phyloP scores from a whole-genome alignment of 2,329 filamentous ascomycete species.

The Hymenoscyphus albidus region DNA sequence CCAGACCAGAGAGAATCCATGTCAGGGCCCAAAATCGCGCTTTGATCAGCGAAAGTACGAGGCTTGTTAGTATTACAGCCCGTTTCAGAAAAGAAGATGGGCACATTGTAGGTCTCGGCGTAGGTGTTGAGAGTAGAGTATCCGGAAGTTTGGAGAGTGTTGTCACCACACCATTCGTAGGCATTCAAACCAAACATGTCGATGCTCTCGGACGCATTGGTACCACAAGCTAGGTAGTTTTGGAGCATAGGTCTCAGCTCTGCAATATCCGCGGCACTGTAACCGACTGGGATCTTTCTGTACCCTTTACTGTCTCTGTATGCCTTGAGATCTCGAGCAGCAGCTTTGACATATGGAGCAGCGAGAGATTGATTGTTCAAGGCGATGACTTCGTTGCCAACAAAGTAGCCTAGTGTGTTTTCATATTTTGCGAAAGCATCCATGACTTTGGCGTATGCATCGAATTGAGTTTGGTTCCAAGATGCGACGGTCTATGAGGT shows the following conservation, averaged over 20 bases:
- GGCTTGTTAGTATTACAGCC: constrained; percentile 69
- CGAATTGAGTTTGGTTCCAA: constrained; percentile 71
- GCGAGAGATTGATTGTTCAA: constrained; percentile 54
- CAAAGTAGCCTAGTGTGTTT: constrained; percentile 79
- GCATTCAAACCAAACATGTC: constrained; percentile 83
- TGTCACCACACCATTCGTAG: constrained; percentile 70
- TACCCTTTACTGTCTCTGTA: constrained; percentile 74
- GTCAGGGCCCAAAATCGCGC: constrained; percentile 67
- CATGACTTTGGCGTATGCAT: constrained; percentile 39
- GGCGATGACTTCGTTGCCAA: constrained; percentile 85
- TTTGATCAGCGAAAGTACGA: constrained; percentile 66
- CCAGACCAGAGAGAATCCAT: constrained; percentile 73
- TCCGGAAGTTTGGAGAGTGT: constrained; percentile 57
- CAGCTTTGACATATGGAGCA: constrained; percentile 80
- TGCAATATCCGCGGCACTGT: constrained; percentile 81
- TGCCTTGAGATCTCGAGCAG: constrained; percentile 75
- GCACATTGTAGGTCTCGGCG: constrained; percentile 69
- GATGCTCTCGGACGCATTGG: constrained; percentile 57
- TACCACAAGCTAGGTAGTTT: constrained; percentile 74
- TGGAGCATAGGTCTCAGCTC: constrained; percentile 59
- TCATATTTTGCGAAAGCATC: constrained; percentile 51
- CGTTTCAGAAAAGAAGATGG: constrained; percentile 86
- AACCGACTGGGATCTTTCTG: constrained; percentile 78
- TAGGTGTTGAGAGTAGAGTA: constrained; percentile 66
- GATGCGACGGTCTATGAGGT: constrained; percentile 49